Base-by-base conservation (phyloP, 352 stramenopile genomes). In the Phytophthora pisi region DNA sequence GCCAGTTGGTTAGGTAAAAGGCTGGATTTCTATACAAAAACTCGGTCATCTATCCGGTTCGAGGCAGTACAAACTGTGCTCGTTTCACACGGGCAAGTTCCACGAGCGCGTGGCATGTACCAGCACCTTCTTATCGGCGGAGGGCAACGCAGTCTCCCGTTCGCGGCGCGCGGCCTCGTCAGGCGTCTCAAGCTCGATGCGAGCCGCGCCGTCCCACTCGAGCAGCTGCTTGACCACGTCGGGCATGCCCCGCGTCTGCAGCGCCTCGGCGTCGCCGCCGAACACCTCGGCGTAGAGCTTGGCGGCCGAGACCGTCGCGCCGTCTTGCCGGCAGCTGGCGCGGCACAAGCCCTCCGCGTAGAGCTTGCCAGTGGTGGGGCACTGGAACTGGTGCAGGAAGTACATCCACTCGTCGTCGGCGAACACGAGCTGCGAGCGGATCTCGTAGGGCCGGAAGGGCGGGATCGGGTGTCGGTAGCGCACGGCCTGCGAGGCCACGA, bases 371-470 rank as follows among this genome's bases (percentile, higher is more conserved):
- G 75, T 88, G 18, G 71, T 84, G 8, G 82, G 82, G 51, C 80
- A 89, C 46, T 85, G 74, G 57, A 89, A 90, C 26, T 82, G 68
- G 40, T 89, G 82, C 51, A 82, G 31, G 20, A 90, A 74, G 64
- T 89, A 90, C 45, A 85, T 80, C 78, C 80, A 88, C 40, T 75
- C 67, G 42, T 72, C 49, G 68, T 90, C 82, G 28, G 63, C 72
- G 50, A 85, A 79, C 16, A 74, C 78, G 24, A 88, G 52, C 26
- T 80, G 64, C 57, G 82, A 80, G 62, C 61, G 78, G 43, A 90
- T 79, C 52, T 90, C 81, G 62, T 90, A 90, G 3, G 78, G 68
- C 7, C 59, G 60, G 64, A 88, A 86, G 9, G 78, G 78, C n/a
- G 72, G 71, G 63, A 91, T 88, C 38, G 80, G 72, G 66, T 86